phyloP scores from a whole-genome alignment of 2,329 filamentous ascomycete species.

The Ramichloridium luteum region DNA sequence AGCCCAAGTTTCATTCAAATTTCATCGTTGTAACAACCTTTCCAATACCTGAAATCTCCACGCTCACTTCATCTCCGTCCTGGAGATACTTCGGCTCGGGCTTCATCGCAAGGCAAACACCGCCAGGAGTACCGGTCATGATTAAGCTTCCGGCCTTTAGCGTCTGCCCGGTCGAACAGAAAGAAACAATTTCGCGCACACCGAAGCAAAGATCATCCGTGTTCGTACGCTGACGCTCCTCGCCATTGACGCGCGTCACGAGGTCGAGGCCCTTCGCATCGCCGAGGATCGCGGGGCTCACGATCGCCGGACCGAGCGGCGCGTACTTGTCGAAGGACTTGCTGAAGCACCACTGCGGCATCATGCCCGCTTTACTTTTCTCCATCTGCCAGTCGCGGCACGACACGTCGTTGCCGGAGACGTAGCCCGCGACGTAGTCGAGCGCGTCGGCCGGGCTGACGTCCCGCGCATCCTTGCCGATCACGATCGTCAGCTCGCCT shows the following conservation, averaged over 20 bases:
- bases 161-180: slow-evolving; percentile 27
- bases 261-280: slow-evolving; percentile 35
- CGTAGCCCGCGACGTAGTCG: slow-evolving; percentile 63
- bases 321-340: slow-evolving; percentile 48
- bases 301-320: slow-evolving; percentile 41
- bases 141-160: slow-evolving; percentile 37
- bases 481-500: slow-evolving; percentile 63
- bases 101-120: slow-evolving; percentile 24
- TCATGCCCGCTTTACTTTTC: slow-evolving; percentile 32
- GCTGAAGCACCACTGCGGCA: slow-evolving; percentile 48
- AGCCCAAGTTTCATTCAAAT: slow-evolving; percentile 18
- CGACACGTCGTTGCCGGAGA: slow-evolving; percentile 67
- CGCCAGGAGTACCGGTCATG: slow-evolving; percentile 39
- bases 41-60: slow-evolving; percentile 24
- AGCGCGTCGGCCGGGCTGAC: slow-evolving; percentile 53
- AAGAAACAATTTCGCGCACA: slow-evolving; percentile 25
- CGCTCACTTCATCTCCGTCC: slow-evolving; percentile 25
- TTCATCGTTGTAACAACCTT: slow-evolving; percentile 23
- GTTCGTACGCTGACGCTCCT: slow-evolving; percentile 32
- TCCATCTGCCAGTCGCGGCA: slow-evolving; percentile 52
- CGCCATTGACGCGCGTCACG: slow-evolving; percentile 38
- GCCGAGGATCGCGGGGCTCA: slow-evolving; percentile 30
- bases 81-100: slow-evolving; percentile 19
- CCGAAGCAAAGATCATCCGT: slow-evolving; percentile 37
- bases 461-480: slow-evolving; percentile 54